A percentile compares a stretch with the other conserved stretches of the same genome.
These are phyloP conservation scores for Lonicera japonica DNA, from an alignment of 129 eudicot species.

Conservation along the genomic window DNA sequence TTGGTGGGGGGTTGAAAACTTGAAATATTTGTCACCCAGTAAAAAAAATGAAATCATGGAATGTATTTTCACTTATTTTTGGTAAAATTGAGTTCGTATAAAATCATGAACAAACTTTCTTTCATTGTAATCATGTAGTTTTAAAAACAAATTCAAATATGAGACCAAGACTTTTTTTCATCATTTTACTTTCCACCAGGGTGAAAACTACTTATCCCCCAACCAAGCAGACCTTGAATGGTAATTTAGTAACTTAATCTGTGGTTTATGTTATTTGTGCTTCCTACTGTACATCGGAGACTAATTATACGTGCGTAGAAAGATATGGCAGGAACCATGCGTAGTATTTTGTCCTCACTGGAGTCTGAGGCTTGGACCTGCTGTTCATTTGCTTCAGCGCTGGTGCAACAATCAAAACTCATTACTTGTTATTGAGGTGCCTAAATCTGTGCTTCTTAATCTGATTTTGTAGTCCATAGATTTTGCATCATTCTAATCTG, in stretches of 20 bases:
- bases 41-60: too few species aligned
- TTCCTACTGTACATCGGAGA: background rate
- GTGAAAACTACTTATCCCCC: too few species aligned
- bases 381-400: conserved; percentile 69
- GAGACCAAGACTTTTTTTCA: too few species aligned
- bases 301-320: conserved; percentile 32
- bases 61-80: too few species aligned
- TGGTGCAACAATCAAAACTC: conserved; percentile 76
- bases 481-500: background rate
- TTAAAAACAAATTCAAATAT: too few species aligned
- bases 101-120: too few species aligned
- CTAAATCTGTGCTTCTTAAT: background rate
- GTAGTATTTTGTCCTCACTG: conserved; percentile 91
- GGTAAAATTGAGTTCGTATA: too few species aligned
- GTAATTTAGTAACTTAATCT: background rate
- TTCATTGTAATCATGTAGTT: too few species aligned
- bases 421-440: conserved; percentile 73
- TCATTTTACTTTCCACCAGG: too few species aligned
- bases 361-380: conserved; percentile 91
- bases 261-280: background rate
- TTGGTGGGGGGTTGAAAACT: too few species aligned
- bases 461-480: background rate
- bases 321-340: conserved; percentile 93
- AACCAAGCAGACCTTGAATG: background rate
- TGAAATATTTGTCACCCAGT: too few species aligned